Conservation (phyloP, 2,329 filamentous ascomycete genomes). For the Ascochyta lentis region DNA sequence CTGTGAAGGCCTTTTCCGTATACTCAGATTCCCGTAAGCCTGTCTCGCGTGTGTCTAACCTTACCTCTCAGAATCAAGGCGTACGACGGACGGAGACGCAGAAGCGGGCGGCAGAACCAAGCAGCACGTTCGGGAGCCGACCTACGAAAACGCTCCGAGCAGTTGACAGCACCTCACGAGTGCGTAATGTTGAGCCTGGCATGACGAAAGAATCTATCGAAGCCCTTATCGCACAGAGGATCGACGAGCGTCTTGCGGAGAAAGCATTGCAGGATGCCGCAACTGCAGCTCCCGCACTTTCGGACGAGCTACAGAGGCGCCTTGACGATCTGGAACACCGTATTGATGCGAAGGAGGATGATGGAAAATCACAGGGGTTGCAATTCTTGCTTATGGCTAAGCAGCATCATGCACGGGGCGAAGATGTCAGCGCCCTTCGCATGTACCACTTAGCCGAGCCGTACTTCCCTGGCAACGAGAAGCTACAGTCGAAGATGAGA, state of each 20-base stretch:
- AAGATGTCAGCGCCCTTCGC: constrained; percentile 76
- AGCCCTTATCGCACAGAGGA: constrained; percentile 89
- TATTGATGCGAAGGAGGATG: constrained; percentile 75
- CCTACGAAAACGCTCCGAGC: constrained; percentile 50
- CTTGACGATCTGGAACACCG: constrained; percentile 85
- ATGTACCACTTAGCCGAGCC: constrained; percentile 87
- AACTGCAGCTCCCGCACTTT: constrained; percentile 60
- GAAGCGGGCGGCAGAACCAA: constrained; percentile 54
- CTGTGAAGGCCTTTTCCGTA: constrained; percentile 83
- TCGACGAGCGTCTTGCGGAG: constrained; percentile 86
- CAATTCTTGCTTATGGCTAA: constrained; percentile 89
- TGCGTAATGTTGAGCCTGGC: constrained; percentile 40
- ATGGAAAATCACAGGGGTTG: constrained; percentile 79
- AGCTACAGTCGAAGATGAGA: constrained; percentile 66
- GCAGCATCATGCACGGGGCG: constrained; percentile 84
- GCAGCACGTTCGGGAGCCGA: constrained; percentile 43
- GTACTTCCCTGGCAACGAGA: constrained; percentile 85
- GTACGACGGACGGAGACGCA: constrained; percentile 49
- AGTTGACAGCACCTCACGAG: constrained; percentile 43
- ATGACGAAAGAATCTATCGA: constrained; percentile 75
- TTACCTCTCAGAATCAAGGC: constrained; percentile 43
- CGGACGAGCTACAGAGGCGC: constrained; percentile 78
- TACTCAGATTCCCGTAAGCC: constrained; percentile 69
- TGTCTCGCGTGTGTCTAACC: constrained; percentile 35
- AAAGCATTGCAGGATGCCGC: constrained; percentile 66